These are phyloP conservation scores for Dactylellina cionopaga DNA, from an alignment of 2,329 filamentous ascomycete species.

Conservation along the genomic window DNA sequence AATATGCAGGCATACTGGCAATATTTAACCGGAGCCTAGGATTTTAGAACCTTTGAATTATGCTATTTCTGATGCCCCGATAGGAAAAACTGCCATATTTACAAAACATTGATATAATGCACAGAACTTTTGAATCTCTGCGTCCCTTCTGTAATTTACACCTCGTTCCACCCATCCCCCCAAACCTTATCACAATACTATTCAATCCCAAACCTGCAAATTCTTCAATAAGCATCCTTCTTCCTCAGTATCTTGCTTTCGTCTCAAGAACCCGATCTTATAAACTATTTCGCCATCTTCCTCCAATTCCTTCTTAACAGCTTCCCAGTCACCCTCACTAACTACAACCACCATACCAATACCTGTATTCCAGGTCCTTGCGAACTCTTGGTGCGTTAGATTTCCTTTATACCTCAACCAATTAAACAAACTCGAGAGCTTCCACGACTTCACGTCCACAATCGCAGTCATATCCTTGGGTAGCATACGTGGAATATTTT, in stretches of 20 bases:
- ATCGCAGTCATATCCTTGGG: constrained; percentile 80
- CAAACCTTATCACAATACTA: neutral
- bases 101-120: no score
- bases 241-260: constrained; percentile 63
- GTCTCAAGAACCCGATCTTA: constrained; percentile 76
- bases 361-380: constrained; percentile 91
- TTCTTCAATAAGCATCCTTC: constrained; percentile 54
- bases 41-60: no score
- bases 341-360: constrained; percentile 94
- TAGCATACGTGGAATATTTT: constrained; percentile 95
- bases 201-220: constrained; percentile 53
- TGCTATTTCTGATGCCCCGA: no score
- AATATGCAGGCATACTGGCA: no score
- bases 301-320: constrained; percentile 71
- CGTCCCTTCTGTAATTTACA: neutral
- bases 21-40: no score
- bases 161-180: neutral
- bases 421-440: constrained; percentile 79
- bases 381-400: constrained; percentile 81
- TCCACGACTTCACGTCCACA: constrained; percentile 80
- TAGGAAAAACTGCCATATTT: no score
- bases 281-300: constrained; percentile 79
- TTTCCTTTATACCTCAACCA: constrained; percentile 84
- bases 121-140: neutral
- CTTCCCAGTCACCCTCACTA: constrained; percentile 70